Conservation (phyloP, 257 asterid genomes). For the Nicotiana paniculata region DNA sequence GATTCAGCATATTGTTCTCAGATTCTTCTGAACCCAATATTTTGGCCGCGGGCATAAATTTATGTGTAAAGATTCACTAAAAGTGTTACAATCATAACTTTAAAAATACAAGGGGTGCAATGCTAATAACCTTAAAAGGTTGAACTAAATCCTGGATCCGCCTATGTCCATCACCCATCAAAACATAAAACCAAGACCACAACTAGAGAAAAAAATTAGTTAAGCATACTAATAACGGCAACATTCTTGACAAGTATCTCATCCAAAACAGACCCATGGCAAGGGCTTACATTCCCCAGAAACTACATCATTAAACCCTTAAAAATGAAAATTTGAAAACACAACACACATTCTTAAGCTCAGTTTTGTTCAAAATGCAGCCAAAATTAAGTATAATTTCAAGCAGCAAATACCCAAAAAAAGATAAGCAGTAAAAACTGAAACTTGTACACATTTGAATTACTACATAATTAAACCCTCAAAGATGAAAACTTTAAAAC, state of each 20-base stretch:
- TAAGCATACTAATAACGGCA: neutral
- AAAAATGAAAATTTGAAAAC: neutral
- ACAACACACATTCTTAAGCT: neutral
- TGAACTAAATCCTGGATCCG: too few relatives aligned
- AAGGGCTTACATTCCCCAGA: neutral
- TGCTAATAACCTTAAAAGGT: too few relatives aligned
- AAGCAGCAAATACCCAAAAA: neutral
- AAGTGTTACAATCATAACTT: too few relatives aligned
- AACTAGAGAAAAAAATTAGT: too few relatives aligned
- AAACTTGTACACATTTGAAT: neutral
- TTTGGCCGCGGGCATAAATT: too few relatives aligned
- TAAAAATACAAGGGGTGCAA: too few relatives aligned
- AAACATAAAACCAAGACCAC: too few relatives aligned
- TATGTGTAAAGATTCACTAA: too few relatives aligned
- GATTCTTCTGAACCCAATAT: too few relatives aligned
- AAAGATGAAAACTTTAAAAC: neutral
- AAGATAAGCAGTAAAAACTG: neutral
- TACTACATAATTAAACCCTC: neutral
- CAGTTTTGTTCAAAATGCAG: neutral
- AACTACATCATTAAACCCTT: neutral
- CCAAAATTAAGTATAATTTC: neutral
- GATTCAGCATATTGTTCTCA: too few relatives aligned
- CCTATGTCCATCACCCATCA: too few relatives aligned
- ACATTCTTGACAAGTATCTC: neutral
- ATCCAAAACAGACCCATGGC: neutral